phyloP scores from a whole-genome alignment of 345 rosid genomes.

The Turritis glabra region DNA sequence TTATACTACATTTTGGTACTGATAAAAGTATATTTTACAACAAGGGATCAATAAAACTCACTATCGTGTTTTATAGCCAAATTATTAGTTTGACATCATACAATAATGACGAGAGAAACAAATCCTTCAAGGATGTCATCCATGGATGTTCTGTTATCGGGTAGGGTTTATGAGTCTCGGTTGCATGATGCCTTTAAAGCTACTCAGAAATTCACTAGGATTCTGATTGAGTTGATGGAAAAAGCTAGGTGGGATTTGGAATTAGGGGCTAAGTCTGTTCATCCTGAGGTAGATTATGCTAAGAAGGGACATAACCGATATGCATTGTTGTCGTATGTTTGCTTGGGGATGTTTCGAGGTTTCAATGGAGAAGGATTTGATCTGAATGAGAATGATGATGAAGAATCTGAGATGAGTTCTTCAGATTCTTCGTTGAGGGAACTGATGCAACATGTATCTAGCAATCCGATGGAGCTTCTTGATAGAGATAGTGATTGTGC shows the following conservation, averaged over 20 bases:
- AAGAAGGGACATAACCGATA: conserved; percentile 61
- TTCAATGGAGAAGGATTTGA: conserved; percentile 58
- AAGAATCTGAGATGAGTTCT: conserved; percentile 41
- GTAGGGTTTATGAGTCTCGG: conserved; percentile 65
- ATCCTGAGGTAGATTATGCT: conserved; percentile 55
- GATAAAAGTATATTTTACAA: too few relatives aligned
- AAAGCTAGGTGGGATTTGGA: conserved; percentile 92
- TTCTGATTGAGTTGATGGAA: conserved; percentile 76
- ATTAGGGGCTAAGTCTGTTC: conserved; percentile 70
- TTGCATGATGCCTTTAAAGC: conserved; percentile 67
- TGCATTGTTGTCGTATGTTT: conserved; percentile 76
- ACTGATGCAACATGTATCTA: conserved; percentile 73
- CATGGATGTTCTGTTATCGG: conserved; percentile 56
- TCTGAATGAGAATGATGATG: conserved; percentile 38
- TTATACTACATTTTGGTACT: background rate
- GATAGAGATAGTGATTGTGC: conserved; percentile 63
- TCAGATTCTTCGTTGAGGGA: conserved; percentile 54
- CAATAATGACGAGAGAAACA: conserved; percentile 48
- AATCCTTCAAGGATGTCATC: too few relatives aligned
- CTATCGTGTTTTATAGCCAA: background rate
- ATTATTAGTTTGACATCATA: background rate
- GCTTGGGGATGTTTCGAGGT: conserved; percentile 78
- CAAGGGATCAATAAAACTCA: too few relatives aligned
- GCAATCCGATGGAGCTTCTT: conserved; percentile 77
- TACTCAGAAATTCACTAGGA: conserved; percentile 61